Percentiles rank a stretch among this genome's conserved stretches.
Evolutionary conservation across 2,329 filamentous ascomycete genomes (phyloP).

Genomic region (Dendryphion nanum): DNA sequence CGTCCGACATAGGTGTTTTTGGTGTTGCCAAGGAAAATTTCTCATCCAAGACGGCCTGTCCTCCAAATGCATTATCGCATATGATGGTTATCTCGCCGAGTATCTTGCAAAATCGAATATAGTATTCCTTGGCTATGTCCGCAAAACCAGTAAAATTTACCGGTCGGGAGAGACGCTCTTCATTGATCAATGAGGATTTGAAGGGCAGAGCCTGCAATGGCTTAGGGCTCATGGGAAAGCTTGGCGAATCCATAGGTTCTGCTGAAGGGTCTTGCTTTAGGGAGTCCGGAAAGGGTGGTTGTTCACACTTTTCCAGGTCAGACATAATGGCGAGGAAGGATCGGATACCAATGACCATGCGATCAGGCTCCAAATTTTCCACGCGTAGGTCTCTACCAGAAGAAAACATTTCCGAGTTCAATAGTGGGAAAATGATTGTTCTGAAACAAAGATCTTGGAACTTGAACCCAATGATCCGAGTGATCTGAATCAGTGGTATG

Average conservation of each 20-base stretch:
- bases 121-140: constrained; percentile 79
- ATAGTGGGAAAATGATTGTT: constrained; percentile 88
- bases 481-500: constrained; percentile 88
- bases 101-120: constrained; percentile 89
- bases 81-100: constrained; percentile 93
- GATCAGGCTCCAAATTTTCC: constrained; percentile 91
- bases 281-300: constrained; percentile 79
- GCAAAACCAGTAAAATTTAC: constrained; percentile 63
- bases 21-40: constrained; percentile 85
- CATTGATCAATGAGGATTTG: constrained; percentile 46
- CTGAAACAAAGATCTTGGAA: constrained; percentile 92
- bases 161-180: constrained; percentile 65
- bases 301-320: constrained; percentile 82
- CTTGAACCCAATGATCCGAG: constrained; percentile 91
- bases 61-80: constrained; percentile 95
- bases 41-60: constrained; percentile 91
- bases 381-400: constrained; percentile 76
- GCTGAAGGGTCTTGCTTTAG: constrained; percentile 49
- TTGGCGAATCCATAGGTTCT: constrained; percentile 36
- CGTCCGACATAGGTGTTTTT: constrained; percentile 92
- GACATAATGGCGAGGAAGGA: constrained; percentile 91
- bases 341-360: constrained; percentile 94
- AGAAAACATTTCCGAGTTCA: constrained; percentile 87
- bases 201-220: constrained; percentile 30
- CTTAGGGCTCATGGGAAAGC: constrained; percentile 33